Evolutionary conservation across 306 rosid genomes (phyloP).

Genomic region (Vachellia pachyceras): DNA sequence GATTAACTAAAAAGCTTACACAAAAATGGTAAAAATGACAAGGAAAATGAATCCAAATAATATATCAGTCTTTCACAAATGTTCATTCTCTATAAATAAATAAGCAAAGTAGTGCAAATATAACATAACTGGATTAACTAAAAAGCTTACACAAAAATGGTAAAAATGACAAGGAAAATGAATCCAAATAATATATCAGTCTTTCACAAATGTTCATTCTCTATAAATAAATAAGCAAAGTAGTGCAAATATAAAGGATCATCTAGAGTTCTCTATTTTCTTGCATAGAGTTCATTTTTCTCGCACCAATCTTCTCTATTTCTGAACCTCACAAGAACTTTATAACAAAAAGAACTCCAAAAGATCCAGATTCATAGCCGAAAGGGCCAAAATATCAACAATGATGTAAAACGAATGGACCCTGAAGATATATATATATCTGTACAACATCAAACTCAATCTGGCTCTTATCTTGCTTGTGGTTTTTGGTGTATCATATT

Average conservation of each 20-base stretch:
- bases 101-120: no score
- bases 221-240: no score
- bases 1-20: no score
- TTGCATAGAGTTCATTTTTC: neutral
- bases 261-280: neutral
- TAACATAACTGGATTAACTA: no score
- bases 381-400: slow-evolving; percentile 40
- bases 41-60: no score
- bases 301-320: neutral
- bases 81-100: no score
- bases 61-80: no score
- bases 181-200: no score
- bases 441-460: slow-evolving; percentile 65
- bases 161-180: no score
- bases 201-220: no score
- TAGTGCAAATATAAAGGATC: neutral
- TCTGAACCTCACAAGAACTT: neutral
- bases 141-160: no score
- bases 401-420: slow-evolving; percentile 38
- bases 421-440: slow-evolving; percentile 1
- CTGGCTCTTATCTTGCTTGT: slow-evolving; percentile 6
- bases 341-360: neutral
- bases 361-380: neutral
- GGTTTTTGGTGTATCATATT: slow-evolving; percentile 31
- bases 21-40: no score